phyloP scores from a whole-genome alignment of 2,329 filamentous ascomycete genomes.

The Aspergillus vadensis region DNA sequence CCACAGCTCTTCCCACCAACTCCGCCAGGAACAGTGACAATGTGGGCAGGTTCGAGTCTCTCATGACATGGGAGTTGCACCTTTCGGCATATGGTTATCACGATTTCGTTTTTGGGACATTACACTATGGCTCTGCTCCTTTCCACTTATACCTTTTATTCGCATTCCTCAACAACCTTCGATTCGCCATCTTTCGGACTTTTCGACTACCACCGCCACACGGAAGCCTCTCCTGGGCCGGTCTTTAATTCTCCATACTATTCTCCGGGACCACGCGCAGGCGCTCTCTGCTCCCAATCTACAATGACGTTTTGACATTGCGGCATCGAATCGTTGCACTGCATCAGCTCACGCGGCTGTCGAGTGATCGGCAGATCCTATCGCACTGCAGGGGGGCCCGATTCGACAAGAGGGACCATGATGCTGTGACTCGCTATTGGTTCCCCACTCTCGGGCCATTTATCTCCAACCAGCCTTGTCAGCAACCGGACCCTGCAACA shows the following conservation, averaged over 20 bases:
- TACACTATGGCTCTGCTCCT: slow-evolving; percentile 25
- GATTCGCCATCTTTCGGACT: slow-evolving; percentile 11
- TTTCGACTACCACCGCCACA: slow-evolving; percentile 12
- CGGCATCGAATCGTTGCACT: slow-evolving; percentile 13
- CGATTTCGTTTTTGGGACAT: slow-evolving; percentile 33
- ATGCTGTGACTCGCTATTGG: slow-evolving; percentile 8
- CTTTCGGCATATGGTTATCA: slow-evolving; percentile 34
- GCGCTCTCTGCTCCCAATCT: slow-evolving; percentile 21
- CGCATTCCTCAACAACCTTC: slow-evolving; percentile 13
- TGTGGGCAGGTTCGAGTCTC: slow-evolving; percentile 20
- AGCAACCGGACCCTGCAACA: slow-evolving; percentile 19
- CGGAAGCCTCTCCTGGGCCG: neutral
- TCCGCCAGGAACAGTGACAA: slow-evolving; percentile 2
- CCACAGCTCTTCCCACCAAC: slow-evolving; percentile 22
- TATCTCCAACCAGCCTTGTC: slow-evolving; percentile 18
- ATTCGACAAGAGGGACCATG: slow-evolving; percentile 14
- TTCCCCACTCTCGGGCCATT: slow-evolving; percentile 12
- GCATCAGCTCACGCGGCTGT: slow-evolving; percentile 14
- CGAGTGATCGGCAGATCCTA: slow-evolving; percentile 14
- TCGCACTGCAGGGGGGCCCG: slow-evolving; percentile 10
- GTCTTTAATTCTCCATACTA: slow-evolving; percentile 5
- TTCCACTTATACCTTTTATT: slow-evolving; percentile 20
- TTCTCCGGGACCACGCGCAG: slow-evolving; percentile 17
- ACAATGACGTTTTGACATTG: slow-evolving; percentile 20
- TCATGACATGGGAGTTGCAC: slow-evolving; percentile 23